Evolutionary conservation across 257 asterid genomes (phyloP).

Genomic region (Ophiorrhiza pumila): DNA sequence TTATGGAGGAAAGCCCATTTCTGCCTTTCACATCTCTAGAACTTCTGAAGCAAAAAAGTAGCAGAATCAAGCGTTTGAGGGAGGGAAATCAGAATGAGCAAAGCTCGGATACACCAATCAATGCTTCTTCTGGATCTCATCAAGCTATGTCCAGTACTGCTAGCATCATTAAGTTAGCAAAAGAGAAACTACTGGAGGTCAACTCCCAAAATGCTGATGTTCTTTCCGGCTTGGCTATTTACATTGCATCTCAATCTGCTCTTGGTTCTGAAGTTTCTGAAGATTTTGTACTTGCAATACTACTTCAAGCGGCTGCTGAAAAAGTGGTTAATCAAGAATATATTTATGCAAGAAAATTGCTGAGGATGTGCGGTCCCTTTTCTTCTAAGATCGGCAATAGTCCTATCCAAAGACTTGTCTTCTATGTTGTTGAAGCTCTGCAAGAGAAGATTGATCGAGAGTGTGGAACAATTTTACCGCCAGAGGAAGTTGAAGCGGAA

Average conservation of each 20-base stretch:
- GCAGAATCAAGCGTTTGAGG: background rate
- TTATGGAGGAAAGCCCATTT: conserved; percentile 1
- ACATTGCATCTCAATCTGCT: conserved; percentile 5
- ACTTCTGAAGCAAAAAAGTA: background rate
- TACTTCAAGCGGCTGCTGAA: conserved; percentile 48
- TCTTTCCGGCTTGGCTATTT: background rate
- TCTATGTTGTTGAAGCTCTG: conserved; percentile 31
- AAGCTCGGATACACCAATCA: background rate
- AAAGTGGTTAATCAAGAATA: conserved; percentile 32
- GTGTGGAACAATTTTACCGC: conserved; percentile 13
- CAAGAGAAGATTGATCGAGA: conserved; percentile 25
- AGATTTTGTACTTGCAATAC: conserved; percentile 35
- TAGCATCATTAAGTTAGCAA: conserved; percentile 4
- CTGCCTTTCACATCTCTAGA: conserved; percentile 4
- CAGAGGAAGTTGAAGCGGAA: conserved; percentile 2
- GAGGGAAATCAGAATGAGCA: background rate
- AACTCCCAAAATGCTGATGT: background rate
- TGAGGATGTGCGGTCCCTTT: conserved; percentile 15
- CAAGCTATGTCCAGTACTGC: background rate
- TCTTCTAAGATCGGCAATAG: conserved; percentile 27
- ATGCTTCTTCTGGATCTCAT: too few relatives aligned
- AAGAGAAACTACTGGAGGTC: background rate
- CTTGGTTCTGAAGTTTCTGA: conserved; percentile 24
- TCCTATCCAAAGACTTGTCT: conserved; percentile 24
- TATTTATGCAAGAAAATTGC: conserved; percentile 26